These are phyloP conservation scores for Filosporella fistucella DNA, from an alignment of 495 filamentous ascomycete genomes.

Conservation along the genomic window DNA sequence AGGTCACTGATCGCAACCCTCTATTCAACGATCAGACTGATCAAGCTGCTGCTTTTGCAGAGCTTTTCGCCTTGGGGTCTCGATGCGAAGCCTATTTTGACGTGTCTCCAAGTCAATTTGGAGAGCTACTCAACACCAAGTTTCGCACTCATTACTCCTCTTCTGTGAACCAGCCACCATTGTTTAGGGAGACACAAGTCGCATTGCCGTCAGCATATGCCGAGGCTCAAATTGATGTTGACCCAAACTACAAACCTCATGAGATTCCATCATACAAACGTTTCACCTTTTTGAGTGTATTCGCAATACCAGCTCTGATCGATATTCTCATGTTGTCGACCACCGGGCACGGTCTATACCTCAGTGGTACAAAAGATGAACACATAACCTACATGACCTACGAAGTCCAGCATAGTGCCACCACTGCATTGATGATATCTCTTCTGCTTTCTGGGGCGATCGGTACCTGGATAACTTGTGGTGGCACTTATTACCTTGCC, in stretches of 20 bases:
- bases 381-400: neutral
- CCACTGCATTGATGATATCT: neutral
- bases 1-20: neutral
- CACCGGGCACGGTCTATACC: neutral
- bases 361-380: too few relatives aligned
- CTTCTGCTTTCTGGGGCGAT: neutral
- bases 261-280: constrained; percentile 44
- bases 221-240: constrained; percentile 51
- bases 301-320: constrained; percentile 54
- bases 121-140: constrained; percentile 46
- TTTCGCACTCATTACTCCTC: constrained; percentile 44
- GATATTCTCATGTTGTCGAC: constrained; percentile 53
- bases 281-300: constrained; percentile 57
- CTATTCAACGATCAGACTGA: neutral
- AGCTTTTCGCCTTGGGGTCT: neutral
- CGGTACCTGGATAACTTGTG: neutral
- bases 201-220: constrained; percentile 28
- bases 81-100: constrained; percentile 58
- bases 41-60: neutral
- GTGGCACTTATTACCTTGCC: neutral
- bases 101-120: constrained; percentile 47
- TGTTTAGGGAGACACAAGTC: constrained; percentile 36
- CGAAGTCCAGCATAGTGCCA: neutral
- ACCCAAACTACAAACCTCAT: constrained; percentile 42
- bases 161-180: constrained; percentile 32